Evolutionary conservation across 768 basidiomycete genomes (phyloP).

Genomic region (Leccinum subgranulosum): DNA sequence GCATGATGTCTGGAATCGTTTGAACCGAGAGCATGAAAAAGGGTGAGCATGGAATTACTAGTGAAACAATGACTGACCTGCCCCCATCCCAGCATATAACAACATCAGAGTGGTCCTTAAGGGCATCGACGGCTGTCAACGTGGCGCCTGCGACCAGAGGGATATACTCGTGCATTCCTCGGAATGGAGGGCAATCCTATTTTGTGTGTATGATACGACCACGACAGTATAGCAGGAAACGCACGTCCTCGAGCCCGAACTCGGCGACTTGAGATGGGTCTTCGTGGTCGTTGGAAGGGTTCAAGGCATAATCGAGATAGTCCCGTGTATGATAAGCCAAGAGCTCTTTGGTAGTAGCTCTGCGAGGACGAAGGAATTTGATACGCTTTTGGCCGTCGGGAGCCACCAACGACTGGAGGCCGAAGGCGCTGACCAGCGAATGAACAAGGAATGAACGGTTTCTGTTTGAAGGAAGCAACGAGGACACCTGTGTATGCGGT

Average conservation of each 20-base stretch:
- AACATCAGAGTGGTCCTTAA: conserved; percentile 51
- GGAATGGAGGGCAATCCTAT: conserved; percentile 84
- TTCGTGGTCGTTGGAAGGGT: conserved; percentile 29
- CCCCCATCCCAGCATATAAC: conserved; percentile 94
- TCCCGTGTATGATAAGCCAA: conserved; percentile 65
- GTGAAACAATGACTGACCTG: conserved; percentile 39
- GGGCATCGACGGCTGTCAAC: conserved; percentile 63
- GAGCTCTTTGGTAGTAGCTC: conserved; percentile 58
- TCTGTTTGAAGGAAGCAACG: conserved; percentile 66
- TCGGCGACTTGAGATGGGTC: conserved; percentile 29
- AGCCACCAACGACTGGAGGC: conserved; percentile 39
- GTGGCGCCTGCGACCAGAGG: conserved; percentile 72
- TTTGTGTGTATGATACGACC: not conserved
- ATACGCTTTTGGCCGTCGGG: conserved; percentile 28
- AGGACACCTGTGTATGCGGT: conserved; percentile 36
- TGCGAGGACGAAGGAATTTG: conserved; percentile 48
- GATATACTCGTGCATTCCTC: conserved; percentile 65
- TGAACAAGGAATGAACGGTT: conserved; percentile 67
- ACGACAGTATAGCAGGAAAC: conserved; percentile 8
- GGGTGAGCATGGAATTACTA: not conserved
- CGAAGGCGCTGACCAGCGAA: conserved; percentile 52
- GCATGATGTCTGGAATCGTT: conserved; percentile 69
- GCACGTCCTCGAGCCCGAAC: conserved; percentile 61
- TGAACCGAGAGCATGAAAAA: not conserved
- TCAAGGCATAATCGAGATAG: conserved; percentile 61